Conservation (phyloP, 2,329 filamentous ascomycete species). For the Graphiopsis chlorocephala region DNA sequence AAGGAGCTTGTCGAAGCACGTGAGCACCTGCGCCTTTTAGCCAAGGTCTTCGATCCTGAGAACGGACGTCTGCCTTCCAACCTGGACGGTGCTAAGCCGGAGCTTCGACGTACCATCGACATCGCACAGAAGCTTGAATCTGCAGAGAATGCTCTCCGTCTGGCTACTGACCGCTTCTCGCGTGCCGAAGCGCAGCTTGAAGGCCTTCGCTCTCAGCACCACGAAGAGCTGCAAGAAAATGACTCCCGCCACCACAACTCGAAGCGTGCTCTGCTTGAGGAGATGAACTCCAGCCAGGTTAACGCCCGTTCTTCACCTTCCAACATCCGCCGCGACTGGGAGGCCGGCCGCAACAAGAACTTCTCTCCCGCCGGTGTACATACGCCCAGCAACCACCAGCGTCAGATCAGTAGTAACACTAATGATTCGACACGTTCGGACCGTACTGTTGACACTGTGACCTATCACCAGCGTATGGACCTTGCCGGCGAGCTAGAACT, state of each 20-base stretch:
- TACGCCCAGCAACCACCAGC: conserved; percentile 66
- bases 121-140: conserved; percentile 83
- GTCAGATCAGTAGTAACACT: conserved; percentile 63
- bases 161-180: conserved; percentile 75
- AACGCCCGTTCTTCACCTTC: conserved; percentile 70
- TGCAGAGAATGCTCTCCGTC: conserved; percentile 80
- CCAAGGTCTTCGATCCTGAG: conserved; percentile 83
- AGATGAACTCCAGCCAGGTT: conserved; percentile 81
- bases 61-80: conserved; percentile 49
- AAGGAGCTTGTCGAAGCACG: conserved; percentile 78
- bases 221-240: conserved; percentile 66
- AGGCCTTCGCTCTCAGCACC: conserved; percentile 71
- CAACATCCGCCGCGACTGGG: conserved; percentile 61
- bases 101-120: conserved; percentile 67
- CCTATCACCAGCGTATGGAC: conserved; percentile 86
- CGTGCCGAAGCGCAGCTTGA: conserved; percentile 81
- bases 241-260: conserved; percentile 61
- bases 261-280: conserved; percentile 75
- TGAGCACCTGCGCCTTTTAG: conserved; percentile 73
- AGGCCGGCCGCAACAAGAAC: conserved; percentile 59
- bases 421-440: conserved; percentile 82
- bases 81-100: conserved; percentile 63
- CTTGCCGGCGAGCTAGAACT: conserved; percentile 86
- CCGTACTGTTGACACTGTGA: conserved; percentile 76
- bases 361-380: conserved; percentile 64